Conservation (phyloP, 2,329 filamentous ascomycete genomes). For the Arthroderma sp. region DNA sequence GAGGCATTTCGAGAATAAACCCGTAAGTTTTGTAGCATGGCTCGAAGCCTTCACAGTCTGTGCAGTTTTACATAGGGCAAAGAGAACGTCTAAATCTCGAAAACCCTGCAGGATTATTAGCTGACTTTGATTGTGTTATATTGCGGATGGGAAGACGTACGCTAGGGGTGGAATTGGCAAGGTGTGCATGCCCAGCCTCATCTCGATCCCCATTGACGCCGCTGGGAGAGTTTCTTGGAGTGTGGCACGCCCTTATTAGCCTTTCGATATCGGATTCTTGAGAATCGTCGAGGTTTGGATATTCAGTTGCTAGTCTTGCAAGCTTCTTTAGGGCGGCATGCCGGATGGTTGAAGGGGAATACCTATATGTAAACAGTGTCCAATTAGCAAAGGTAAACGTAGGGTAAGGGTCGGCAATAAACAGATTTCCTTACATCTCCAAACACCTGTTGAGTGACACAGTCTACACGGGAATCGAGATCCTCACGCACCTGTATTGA, state of each 20-base stretch:
- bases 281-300: conserved; percentile 15
- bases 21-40: conserved; percentile 64
- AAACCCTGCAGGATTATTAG: conserved; percentile 46
- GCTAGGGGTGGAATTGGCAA: background rate
- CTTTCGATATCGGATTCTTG: conserved; percentile 23
- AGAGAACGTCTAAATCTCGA: conserved; percentile 79
- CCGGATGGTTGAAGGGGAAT: conserved; percentile 8
- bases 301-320: conserved; percentile 28
- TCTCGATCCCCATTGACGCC: background rate
- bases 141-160: conserved; percentile 1
- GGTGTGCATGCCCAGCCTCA: background rate
- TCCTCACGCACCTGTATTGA: no score
- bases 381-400: background rate
- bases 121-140: background rate
- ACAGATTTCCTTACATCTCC: no score
- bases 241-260: conserved; percentile 21
- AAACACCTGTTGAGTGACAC: no score
- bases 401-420: background rate
- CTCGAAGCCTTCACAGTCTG: conserved; percentile 56
- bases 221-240: conserved; percentile 5
- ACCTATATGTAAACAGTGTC: background rate
- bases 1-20: conserved; percentile 70
- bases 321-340: conserved; percentile 32
- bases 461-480: no score
- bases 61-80: conserved; percentile 84